These are phyloP conservation scores for Phylloboletellus chloephorus DNA, from an alignment of 1,284 basidiomycete genomes.

Conservation along the genomic window DNA sequence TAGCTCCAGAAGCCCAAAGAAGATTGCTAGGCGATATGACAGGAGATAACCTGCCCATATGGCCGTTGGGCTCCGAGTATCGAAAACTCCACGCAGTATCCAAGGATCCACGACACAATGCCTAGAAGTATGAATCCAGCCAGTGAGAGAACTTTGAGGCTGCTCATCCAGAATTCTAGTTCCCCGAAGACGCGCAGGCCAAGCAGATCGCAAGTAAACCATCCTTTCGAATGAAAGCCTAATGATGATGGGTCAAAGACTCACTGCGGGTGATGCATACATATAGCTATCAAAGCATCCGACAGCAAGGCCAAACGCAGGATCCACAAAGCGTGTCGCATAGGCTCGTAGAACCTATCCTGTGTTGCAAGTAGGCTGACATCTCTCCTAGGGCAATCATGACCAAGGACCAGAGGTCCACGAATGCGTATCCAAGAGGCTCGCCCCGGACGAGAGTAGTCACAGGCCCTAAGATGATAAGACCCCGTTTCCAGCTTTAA, in stretches of 20 bases:
- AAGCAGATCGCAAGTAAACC: conserved; percentile 49
- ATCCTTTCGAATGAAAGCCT: conserved; percentile 2
- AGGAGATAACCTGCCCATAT: conserved; percentile 45
- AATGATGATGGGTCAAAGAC: conserved; percentile 13
- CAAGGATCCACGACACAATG: conserved; percentile 43
- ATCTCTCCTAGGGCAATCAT: conserved; percentile 41
- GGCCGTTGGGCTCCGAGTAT: conserved; percentile 52
- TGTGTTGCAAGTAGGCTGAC: conserved; percentile 38
- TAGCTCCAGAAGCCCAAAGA: conserved; percentile 60
- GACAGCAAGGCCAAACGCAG: conserved; percentile 44
- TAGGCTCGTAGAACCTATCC: conserved; percentile 43
- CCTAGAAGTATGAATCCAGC: conserved; percentile 59
- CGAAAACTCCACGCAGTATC: conserved; percentile 60
- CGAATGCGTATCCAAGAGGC: conserved; percentile 36
- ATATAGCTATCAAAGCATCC: conserved; percentile 42
- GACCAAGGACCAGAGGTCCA: conserved; percentile 29
- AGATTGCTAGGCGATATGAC: conserved; percentile 40
- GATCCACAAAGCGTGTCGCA: conserved; percentile 45
- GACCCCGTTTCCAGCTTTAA: conserved; percentile 14
- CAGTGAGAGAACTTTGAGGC: conserved; percentile 54
- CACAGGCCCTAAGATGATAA: conserved; percentile 27
- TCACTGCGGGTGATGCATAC: conserved; percentile 56
- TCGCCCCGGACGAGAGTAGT: conserved; percentile 28
- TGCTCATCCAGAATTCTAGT: conserved; percentile 53
- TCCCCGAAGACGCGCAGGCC: conserved; percentile 53